A percentile compares a stretch with the other conserved stretches of the same genome.
Evolutionary conservation across 2,329 filamentous ascomycete species (phyloP).

Genomic region (Phaeosphaeriaceae sp.): DNA sequence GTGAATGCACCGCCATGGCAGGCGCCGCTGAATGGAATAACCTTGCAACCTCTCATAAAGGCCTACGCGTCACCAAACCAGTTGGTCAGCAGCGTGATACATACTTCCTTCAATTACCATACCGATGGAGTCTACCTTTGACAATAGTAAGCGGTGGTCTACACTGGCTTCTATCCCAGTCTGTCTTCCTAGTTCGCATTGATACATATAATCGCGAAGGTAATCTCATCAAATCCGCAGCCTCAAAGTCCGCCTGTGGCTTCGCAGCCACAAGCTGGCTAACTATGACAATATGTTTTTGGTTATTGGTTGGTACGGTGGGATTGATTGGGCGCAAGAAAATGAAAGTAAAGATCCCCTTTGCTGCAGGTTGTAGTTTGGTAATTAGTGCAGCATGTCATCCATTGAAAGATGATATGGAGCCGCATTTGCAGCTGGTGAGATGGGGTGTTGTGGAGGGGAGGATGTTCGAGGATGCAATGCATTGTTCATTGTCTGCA

Average conservation of each 20-base stretch:
- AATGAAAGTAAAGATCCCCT: slow-evolving; percentile 77
- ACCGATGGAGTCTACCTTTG: slow-evolving; percentile 45
- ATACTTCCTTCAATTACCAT: slow-evolving; percentile 51
- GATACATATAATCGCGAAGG: slow-evolving; percentile 14
- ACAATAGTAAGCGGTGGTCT: slow-evolving; percentile 26
- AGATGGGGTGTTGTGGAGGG: slow-evolving; percentile 27
- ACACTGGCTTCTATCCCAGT: slow-evolving; percentile 15
- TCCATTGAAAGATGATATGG: slow-evolving; percentile 10
- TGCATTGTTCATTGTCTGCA: slow-evolving; percentile 7
- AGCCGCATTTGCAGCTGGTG: slow-evolving; percentile 16
- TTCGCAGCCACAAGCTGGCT: slow-evolving; percentile 1
- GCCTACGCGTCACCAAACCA: slow-evolving; percentile 45
- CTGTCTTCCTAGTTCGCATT: slow-evolving; percentile 47
- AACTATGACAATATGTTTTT: slow-evolving; percentile 2
- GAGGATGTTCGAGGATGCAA: slow-evolving; percentile 3
- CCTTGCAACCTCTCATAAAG: slow-evolving; percentile 42
- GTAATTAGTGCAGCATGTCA: slow-evolving; percentile 29
- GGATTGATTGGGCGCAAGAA: slow-evolving; percentile 63
- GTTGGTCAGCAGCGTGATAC: slow-evolving; percentile 35
- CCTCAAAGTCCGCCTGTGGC: slow-evolving; percentile 9
- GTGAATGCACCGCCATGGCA: slow-evolving; percentile 55
- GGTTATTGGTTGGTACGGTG: slow-evolving; percentile 56
- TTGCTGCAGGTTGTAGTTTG: slow-evolving; percentile 57
- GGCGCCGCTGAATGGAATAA: slow-evolving; percentile 55
- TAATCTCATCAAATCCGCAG: neutral